phyloP scores from a whole-genome alignment of 139 green algal genomes.

The Micromonas commoda region DNA sequence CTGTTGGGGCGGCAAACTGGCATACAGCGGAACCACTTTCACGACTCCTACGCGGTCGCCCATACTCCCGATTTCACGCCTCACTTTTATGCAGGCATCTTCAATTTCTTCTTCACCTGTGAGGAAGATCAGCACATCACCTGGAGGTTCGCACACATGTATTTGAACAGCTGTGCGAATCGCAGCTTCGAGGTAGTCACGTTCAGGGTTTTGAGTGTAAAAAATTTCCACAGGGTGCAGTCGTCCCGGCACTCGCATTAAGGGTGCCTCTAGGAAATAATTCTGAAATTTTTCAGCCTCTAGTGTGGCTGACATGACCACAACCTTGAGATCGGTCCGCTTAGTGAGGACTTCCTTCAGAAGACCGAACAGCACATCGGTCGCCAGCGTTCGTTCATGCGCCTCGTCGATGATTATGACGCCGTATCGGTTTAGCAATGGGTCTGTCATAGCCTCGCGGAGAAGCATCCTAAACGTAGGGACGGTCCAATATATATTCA shows the following conservation, averaged over 20 bases:
- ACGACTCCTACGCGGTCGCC: slow-evolving; percentile 65
- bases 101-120: slow-evolving; percentile 99
- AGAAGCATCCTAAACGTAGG: no score
- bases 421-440: slow-evolving; percentile 46
- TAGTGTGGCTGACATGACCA: slow-evolving; percentile 98
- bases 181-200: slow-evolving; percentile 95
- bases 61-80: slow-evolving; percentile 58
- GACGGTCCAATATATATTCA: slow-evolving; percentile 49
- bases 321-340: slow-evolving; percentile 88
- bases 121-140: slow-evolving; percentile 96
- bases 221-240: slow-evolving; percentile 99
- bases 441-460: slow-evolving; percentile 55
- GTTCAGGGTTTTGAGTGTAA: slow-evolving; percentile 96
- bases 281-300: slow-evolving; percentile 99
- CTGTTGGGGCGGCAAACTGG: slow-evolving; percentile 85
- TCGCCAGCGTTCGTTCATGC: slow-evolving; percentile 77
- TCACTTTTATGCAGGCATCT: slow-evolving; percentile 91
- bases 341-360: slow-evolving; percentile 77
- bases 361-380: slow-evolving; percentile 81
- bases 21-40: slow-evolving; percentile 96
- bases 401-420: slow-evolving; percentile 83
- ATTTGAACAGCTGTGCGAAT: slow-evolving; percentile 95
- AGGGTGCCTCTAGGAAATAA: slow-evolving; percentile 89
- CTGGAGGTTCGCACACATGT: slow-evolving; percentile 50
- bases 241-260: slow-evolving; percentile 96